These are phyloP conservation scores for Arxiozyma slooffiae DNA, from an alignment of 1,139 yeast genomes.

Conservation along the genomic window DNA sequence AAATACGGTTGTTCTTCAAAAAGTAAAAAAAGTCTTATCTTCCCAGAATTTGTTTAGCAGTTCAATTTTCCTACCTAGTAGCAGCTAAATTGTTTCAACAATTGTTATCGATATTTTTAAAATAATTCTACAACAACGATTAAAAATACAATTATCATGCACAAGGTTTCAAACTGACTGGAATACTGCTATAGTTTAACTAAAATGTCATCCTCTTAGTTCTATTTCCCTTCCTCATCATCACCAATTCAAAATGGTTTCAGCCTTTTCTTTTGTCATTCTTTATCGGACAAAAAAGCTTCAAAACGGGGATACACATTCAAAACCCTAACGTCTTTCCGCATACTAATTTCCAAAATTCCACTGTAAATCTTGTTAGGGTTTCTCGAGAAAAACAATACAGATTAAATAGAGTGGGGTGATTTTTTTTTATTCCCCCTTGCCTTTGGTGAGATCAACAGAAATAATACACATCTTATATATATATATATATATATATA, in stretches of 20 bases:
- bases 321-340: slow-evolving; percentile 6
- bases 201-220: no score
- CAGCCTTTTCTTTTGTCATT: no score
- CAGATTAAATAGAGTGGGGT: background rate
- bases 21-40: no score
- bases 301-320: no score
- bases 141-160: no score
- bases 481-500: no score
- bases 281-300: no score
- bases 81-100: background rate
- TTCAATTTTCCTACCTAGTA: background rate
- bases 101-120: no score
- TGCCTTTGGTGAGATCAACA: background rate
- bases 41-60: background rate
- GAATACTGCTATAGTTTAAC: background rate
- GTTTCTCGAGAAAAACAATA: background rate
- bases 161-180: background rate
- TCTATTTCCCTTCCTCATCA: background rate
- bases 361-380: background rate
- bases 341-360: background rate
- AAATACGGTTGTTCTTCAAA: no score
- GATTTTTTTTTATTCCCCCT: no score
- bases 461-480: no score
- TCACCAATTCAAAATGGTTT: no score
- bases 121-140: background rate